Conservation (phyloP, 768 basidiomycete genomes). For the Gelatoporia subvermispora region DNA sequence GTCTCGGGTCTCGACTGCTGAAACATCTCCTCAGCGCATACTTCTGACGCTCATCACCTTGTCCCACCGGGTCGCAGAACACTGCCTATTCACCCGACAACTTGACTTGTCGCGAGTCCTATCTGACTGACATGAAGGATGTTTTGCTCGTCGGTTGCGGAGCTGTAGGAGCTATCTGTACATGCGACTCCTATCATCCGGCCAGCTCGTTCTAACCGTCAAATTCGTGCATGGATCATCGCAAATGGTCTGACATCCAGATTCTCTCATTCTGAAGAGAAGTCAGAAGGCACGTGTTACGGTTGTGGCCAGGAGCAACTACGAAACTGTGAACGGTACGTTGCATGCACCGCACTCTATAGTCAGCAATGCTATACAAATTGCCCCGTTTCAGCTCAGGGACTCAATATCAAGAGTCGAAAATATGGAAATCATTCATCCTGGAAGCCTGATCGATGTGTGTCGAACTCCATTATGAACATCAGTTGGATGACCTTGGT, state of each 20-base stretch:
- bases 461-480: slow-evolving; percentile 13
- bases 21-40: no score
- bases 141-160: slow-evolving; percentile 62
- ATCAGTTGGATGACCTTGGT: no score
- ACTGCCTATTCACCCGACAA: no score
- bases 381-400: slow-evolving; percentile 33
- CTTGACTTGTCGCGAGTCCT: no score
- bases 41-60: no score
- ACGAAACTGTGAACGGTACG: slow-evolving; percentile 46
- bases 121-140: slow-evolving; percentile 31
- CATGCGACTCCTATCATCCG: slow-evolving; percentile 15
- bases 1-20: no score
- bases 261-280: slow-evolving; percentile 50
- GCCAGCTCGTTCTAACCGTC: background rate
- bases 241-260: slow-evolving; percentile 35
- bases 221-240: background rate
- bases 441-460: slow-evolving; percentile 65
- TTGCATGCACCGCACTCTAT: background rate
- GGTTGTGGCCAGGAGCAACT: slow-evolving; percentile 69
- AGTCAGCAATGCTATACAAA: background rate
- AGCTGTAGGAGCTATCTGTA: slow-evolving; percentile 62
- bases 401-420: slow-evolving; percentile 50
- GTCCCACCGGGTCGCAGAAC: no score
- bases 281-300: slow-evolving; percentile 63
- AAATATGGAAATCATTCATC: slow-evolving; percentile 54